A percentile compares a stretch with the other conserved stretches of the same genome.
phyloP scores from a whole-genome alignment of 352 stramenopile genomes.

The Elongisporangium senticosum region DNA sequence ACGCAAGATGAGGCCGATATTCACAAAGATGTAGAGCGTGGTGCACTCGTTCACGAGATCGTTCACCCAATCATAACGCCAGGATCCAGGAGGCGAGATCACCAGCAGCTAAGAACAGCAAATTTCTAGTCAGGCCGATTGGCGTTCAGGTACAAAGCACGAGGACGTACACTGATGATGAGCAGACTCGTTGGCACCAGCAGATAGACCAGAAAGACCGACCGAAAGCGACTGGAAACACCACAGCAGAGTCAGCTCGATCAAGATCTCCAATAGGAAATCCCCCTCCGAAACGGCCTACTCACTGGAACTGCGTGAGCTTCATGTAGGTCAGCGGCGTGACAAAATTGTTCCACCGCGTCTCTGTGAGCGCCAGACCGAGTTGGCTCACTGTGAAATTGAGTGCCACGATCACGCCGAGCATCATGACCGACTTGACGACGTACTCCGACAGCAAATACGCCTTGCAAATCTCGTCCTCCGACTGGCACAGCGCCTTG shows the following conservation, averaged over 20 bases:
- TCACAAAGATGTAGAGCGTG: conserved; percentile 38
- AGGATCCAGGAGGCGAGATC: conserved; percentile 44
- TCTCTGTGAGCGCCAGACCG: conserved; percentile 32
- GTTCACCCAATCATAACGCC: conserved; percentile 61
- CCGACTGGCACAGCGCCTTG: conserved; percentile 37
- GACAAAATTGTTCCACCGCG: conserved; percentile 51
- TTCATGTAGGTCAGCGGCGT: conserved; percentile 65
- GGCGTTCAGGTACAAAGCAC: conserved; percentile 7
- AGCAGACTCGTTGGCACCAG: conserved; percentile 49
- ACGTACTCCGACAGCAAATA: conserved; percentile 64
- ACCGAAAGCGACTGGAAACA: conserved; percentile 39
- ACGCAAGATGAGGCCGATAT: conserved; percentile 33
- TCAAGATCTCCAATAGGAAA: neutral
- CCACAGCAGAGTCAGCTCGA: neutral
- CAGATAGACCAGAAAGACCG: conserved; percentile 49
- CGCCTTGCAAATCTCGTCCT: conserved; percentile 44
- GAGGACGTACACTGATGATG: conserved; percentile 36
- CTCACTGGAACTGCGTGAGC: conserved; percentile 62
- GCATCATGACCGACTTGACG: conserved; percentile 58
- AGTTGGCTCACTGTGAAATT: conserved; percentile 65
- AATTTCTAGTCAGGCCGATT: conserved; percentile 1
- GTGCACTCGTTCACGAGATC: conserved; percentile 36
- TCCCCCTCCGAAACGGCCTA: neutral
- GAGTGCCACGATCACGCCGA: conserved; percentile 57
- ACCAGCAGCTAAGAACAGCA: conserved; percentile 32